Evolutionary conservation across 352 stramenopile species (phyloP).

Genomic region (Globisporangium spiculum): DNA sequence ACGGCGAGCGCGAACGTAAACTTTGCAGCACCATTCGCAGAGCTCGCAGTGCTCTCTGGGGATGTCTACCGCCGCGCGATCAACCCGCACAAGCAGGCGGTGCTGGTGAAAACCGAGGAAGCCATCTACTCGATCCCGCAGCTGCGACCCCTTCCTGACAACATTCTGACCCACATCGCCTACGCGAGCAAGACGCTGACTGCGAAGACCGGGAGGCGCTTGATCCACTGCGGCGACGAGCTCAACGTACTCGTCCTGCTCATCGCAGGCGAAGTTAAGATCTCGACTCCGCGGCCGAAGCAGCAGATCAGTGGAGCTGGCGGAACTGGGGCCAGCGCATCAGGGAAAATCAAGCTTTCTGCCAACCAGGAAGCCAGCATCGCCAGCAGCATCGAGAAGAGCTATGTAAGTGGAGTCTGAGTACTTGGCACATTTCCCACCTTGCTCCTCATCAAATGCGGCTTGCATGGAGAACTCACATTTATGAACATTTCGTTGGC

Average conservation of each 20-base stretch:
- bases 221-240: slow-evolving; percentile 54
- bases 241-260: slow-evolving; percentile 63
- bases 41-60: slow-evolving; percentile 53
- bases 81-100: slow-evolving; percentile 69
- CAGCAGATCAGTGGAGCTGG: not conserved
- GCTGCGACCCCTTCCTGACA: slow-evolving; percentile 38
- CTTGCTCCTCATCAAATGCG: not conserved
- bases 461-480: not conserved
- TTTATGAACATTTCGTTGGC: not conserved
- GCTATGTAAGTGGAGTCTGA: slow-evolving; percentile 10
- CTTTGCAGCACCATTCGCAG: slow-evolving; percentile 41
- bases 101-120: slow-evolving; percentile 53
- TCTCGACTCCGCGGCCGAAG: slow-evolving; percentile 30
- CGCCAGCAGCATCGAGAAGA: not conserved
- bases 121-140: slow-evolving; percentile 50
- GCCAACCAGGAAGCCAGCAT: slow-evolving; percentile 9
- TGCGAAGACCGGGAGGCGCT: slow-evolving; percentile 32
- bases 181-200: slow-evolving; percentile 55
- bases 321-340: not conserved
- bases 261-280: slow-evolving; percentile 62
- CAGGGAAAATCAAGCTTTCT: slow-evolving; percentile 6
- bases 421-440: not conserved
- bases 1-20: slow-evolving; percentile 67
- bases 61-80: slow-evolving; percentile 69
- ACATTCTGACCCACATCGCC: slow-evolving; percentile 59